phyloP scores from a whole-genome alignment of 192 early-diverging fungal species.

The Borealophlyctis nickersoniae region DNA sequence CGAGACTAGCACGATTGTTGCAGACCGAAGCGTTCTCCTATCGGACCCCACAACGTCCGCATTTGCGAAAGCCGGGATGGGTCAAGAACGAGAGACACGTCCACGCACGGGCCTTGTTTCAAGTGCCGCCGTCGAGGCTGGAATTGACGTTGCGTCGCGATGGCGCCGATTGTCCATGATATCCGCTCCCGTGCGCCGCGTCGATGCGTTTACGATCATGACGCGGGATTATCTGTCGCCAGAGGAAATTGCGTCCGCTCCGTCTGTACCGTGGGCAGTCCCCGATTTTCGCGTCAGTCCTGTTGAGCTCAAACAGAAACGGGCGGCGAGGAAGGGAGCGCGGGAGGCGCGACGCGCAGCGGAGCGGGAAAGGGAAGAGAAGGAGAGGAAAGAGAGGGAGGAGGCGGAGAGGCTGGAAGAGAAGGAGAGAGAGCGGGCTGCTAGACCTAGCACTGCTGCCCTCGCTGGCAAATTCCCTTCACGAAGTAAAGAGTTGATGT shows the following conservation, averaged over 20 bases:
- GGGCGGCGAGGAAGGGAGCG: not conserved
- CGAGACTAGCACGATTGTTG: not conserved
- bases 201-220: not conserved
- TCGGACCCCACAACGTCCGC: not conserved
- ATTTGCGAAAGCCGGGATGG: not conserved
- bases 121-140: not conserved
- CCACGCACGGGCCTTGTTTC: not conserved
- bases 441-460: no score
- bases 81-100: not conserved
- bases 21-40: not conserved
- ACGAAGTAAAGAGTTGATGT: no score
- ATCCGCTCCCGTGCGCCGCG: not conserved
- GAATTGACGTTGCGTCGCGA: not conserved
- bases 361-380: not conserved
- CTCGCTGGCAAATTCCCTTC: no score
- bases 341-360: not conserved
- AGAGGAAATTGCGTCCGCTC: not conserved
- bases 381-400: not conserved
- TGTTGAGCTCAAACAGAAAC: not conserved
- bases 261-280: no score
- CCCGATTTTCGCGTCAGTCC: no score
- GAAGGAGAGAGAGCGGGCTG: not conserved
- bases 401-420: not conserved
- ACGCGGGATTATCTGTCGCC: not conserved
- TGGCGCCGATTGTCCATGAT: not conserved